Evolutionary conservation across 768 basidiomycete species (phyloP), one percentile per base, ranked within the genome.

Genomic region (Trametes elegans): DNA sequence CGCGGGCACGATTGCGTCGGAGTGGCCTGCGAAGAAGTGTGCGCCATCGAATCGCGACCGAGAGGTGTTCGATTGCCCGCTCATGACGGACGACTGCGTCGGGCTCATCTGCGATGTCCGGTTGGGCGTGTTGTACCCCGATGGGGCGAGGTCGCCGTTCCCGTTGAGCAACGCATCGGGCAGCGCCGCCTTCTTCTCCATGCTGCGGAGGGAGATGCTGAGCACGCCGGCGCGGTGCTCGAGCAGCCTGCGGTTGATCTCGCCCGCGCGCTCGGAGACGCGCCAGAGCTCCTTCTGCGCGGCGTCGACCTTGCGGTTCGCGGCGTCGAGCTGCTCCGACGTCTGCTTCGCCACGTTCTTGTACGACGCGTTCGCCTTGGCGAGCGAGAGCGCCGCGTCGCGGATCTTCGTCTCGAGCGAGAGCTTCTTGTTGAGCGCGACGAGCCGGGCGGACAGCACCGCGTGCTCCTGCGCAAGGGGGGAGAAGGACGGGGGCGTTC

Each of bases 211-310:
- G 3, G 86, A 83, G 55, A 81, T 75, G 31, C 87, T 85, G 13
- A 95, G 82, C 1, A 94, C 90, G 1, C 83, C 88, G 0, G 93
- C 87, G 14, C 90, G 85, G 66, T 94, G 93, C 67, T 91, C 88
- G 52, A 93, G 78, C 8, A 95, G 71, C 49, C 75, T 79, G 49
- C 77, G 79, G 51, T 81, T 72, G 7, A 90, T 74, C 41, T 88
- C 87, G 63, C 76, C 77, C 27, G 80, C 76, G 27, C 83, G 81
- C 64, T 85, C 82, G 0, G 84, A 82, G 18, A 91, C 65, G 23
- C 81, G 79, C 76, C 80, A 84, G 5, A 90, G 71, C 61, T 93
- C 93, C 56, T 76, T 80, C 70, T 91, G 87, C 3, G 83, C 81
- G 8, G 71, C 56, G 2, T 87, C 84, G 34, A 92, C 86, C 55